Conservation (phyloP, 805 yeast genomes). For the Kregervanrija pseudodelftensis region DNA sequence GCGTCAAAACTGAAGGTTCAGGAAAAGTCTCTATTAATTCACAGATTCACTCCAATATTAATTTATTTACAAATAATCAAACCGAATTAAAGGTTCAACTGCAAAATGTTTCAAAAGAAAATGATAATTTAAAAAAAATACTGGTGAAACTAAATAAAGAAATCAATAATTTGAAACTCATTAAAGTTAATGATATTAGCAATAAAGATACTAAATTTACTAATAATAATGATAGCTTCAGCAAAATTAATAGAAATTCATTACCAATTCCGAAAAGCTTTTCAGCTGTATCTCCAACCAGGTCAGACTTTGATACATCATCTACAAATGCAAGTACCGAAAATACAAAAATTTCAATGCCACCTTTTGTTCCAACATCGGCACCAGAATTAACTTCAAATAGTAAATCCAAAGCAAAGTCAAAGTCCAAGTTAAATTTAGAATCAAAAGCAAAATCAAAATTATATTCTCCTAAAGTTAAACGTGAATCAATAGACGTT, state of each 20-base stretch:
- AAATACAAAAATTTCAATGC: neutral
- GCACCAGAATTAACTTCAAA: neutral
- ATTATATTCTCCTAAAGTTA: neutral
- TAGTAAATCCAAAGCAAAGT: neutral
- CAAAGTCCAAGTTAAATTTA: no score
- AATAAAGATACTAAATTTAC: neutral
- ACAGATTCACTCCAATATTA: slow-evolving; percentile 31
- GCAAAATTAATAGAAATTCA: neutral
- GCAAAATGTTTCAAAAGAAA: slow-evolving; percentile 37
- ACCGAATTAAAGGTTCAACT: slow-evolving; percentile 30
- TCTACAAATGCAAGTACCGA: neutral
- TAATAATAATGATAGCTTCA: neutral
- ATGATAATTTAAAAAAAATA: slow-evolving; percentile 36
- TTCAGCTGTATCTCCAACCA: neutral
- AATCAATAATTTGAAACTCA: slow-evolving; percentile 26
- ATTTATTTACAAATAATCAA: slow-evolving; percentile 25
- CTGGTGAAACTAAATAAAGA: slow-evolving; percentile 34
- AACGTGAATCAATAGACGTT: neutral
- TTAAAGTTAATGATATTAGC: slow-evolving; percentile 14
- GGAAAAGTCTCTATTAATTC: slow-evolving; percentile 23
- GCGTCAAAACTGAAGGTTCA: slow-evolving; percentile 9
- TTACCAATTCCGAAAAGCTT: neutral
- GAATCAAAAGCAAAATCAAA: no score
- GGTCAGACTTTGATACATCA: neutral
- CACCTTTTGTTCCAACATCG: neutral